Conservation (phyloP, 2,329 filamentous ascomycete genomes). For the Rhinocladiella similis region DNA sequence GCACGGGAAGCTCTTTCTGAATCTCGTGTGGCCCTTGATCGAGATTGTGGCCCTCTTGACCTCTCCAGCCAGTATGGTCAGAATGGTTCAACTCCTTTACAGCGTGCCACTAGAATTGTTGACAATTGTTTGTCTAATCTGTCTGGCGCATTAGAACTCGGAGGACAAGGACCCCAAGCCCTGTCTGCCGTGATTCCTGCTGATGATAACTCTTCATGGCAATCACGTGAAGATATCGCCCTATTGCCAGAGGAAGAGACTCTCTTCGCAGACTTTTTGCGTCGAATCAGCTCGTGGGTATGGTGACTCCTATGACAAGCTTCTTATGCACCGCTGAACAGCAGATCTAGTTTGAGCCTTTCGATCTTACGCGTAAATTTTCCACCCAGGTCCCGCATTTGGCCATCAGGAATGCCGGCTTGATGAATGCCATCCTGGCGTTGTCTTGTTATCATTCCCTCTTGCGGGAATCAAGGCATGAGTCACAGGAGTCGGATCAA, state of each 20-base stretch:
- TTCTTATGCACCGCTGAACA: not conserved
- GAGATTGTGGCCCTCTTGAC: not conserved
- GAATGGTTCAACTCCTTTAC: not conserved
- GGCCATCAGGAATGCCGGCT: slow-evolving; percentile 54
- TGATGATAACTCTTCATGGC: not conserved
- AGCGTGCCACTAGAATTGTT: not conserved
- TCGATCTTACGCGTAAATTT: slow-evolving; percentile 44
- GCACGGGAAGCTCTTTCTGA: not conserved
- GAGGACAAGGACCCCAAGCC: not conserved
- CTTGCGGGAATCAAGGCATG: slow-evolving; percentile 27
- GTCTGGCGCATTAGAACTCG: not conserved
- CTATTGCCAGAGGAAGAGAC: not conserved
- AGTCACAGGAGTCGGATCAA: not conserved
- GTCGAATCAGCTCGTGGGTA: slow-evolving; percentile 2
- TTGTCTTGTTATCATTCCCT: slow-evolving; percentile 55
- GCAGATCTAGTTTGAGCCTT: slow-evolving; percentile 38
- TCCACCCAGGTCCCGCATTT: slow-evolving; percentile 39
- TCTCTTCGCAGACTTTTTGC: slow-evolving; percentile 1
- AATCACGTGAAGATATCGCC: not conserved
- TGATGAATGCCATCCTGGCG: slow-evolving; percentile 60
- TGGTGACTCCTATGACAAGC: not conserved
- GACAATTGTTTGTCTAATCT: not conserved
- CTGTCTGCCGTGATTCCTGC: not conserved
- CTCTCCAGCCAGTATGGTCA: not conserved
- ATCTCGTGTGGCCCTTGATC: not conserved